phyloP scores from a whole-genome alignment of 768 basidiomycete genomes.

The Leccinum truebloodii region DNA sequence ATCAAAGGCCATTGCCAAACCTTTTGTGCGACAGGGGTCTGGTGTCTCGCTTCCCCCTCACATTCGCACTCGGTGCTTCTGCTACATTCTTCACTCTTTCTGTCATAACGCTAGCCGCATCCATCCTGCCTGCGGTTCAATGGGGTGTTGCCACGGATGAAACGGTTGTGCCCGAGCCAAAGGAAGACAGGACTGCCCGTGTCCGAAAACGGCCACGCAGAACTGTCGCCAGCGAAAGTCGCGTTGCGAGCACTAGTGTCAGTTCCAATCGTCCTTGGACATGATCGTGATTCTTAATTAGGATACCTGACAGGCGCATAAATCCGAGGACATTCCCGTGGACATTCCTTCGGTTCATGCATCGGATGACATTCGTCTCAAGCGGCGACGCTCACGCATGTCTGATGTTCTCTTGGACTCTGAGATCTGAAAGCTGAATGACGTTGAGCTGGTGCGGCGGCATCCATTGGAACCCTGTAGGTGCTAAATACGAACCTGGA shows the following conservation, averaged over 20 bases:
- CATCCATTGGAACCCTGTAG: constrained; percentile 10
- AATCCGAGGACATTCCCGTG: constrained; percentile 30
- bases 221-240: constrained; percentile 19
- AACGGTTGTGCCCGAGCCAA: constrained; percentile 11
- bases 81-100: constrained; percentile 49
- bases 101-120: constrained; percentile 47
- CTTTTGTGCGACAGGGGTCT: constrained; percentile 50
- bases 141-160: constrained; percentile 24
- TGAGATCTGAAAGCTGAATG: constrained; percentile 32
- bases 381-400: constrained; percentile 48
- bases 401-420: constrained; percentile 33
- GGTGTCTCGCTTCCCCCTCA: constrained; percentile 66
- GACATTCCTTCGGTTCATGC: constrained; percentile 34
- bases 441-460: constrained; percentile 3
- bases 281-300: constrained; percentile 11
- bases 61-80: constrained; percentile 50
- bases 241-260: constrained; percentile 22
- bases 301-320: constrained; percentile 22
- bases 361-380: constrained; percentile 36
- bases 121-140: constrained; percentile 50
- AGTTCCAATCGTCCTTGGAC: constrained; percentile 11
- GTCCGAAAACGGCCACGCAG: constrained; percentile 32
- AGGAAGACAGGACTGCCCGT: constrained; percentile 25
- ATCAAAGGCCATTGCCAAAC: constrained; percentile 1
- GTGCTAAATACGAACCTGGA: constrained; percentile 12